Evolutionary conservation across 495 filamentous ascomycete genomes (phyloP).

Genomic region (Aspergillus cavernicola): DNA sequence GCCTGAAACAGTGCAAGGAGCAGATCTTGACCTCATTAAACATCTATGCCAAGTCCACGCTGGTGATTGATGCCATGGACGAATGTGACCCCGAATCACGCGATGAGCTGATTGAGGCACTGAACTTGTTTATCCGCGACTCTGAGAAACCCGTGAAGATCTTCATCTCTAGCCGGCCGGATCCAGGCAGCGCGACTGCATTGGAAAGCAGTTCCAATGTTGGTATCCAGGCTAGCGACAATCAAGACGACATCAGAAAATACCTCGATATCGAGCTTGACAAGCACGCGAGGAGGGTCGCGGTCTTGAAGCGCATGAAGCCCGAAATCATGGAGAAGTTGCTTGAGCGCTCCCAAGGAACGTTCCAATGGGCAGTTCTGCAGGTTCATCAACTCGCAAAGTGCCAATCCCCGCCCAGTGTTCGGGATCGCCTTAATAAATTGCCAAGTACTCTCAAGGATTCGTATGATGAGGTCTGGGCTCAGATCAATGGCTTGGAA

Average conservation of each 20-base stretch:
- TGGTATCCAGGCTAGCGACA: conserved; percentile 29
- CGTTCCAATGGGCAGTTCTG: conserved; percentile 35
- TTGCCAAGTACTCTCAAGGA: conserved; percentile 24
- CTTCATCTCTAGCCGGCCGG: conserved; percentile 45
- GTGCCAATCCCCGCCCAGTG: conserved; percentile 13
- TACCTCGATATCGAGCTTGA: conserved; percentile 25
- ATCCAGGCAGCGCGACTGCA: conserved; percentile 26
- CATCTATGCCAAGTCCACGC: conserved; percentile 19
- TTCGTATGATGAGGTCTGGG: conserved; percentile 35
- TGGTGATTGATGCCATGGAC: conserved; percentile 47
- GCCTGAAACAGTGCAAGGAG: conserved; percentile 19
- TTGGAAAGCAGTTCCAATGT: conserved; percentile 27
- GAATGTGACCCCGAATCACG: conserved; percentile 35
- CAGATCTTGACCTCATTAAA: conserved; percentile 18
- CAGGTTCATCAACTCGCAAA: conserved; percentile 30
- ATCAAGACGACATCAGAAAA: conserved; percentile 28
- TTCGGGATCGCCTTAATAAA: conserved; percentile 27
- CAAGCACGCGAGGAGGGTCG: conserved; percentile 12
- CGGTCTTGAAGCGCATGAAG: conserved; percentile 12
- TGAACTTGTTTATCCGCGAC: conserved; percentile 23
- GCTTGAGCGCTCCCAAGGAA: conserved; percentile 14
- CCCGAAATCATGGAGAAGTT: conserved; percentile 9
- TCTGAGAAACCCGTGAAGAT: conserved; percentile 32
- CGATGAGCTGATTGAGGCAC: conserved; percentile 26
- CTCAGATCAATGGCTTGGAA: conserved; percentile 13